phyloP scores from a whole-genome alignment of 176 grass and related monocot species.

The Hyparrhenia diplandra region DNA sequence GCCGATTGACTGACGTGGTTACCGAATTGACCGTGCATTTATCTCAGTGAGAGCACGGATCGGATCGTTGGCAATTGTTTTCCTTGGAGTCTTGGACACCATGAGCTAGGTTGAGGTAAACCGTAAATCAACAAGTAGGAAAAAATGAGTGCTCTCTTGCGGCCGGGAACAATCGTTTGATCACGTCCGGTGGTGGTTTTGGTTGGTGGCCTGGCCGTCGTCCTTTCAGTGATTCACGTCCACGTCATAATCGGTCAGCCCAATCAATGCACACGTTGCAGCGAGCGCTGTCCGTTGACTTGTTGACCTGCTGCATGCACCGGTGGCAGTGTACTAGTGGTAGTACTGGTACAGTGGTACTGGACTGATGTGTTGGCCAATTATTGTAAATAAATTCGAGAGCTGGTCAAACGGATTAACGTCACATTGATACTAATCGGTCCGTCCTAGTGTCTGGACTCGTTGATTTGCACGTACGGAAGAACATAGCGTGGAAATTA shows the following conservation, averaged over 20 bases:
- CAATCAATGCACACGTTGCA: background rate
- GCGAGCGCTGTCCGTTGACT: background rate
- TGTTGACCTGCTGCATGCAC: background rate
- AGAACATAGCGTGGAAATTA: background rate
- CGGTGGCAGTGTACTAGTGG: background rate
- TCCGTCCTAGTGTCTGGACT: no score
- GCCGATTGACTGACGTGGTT: background rate
- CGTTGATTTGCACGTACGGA: background rate
- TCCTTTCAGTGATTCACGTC: background rate
- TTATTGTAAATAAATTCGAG: background rate
- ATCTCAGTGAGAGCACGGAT: background rate
- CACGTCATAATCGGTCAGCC: background rate
- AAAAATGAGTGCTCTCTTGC: background rate
- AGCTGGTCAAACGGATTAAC: background rate
- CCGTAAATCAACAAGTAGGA: background rate
- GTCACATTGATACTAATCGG: background rate
- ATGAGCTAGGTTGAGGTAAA: background rate
- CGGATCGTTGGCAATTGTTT: background rate
- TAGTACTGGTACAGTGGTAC: background rate
- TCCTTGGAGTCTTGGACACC: background rate
- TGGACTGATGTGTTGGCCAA: background rate
- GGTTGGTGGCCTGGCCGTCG: background rate
- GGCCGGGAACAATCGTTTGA: background rate
- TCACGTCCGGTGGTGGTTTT: background rate
- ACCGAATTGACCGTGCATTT: slow-evolving; percentile 13